Conservation (phyloP, 164 flowering plant genomes). For the Taxillus chinensis region DNA sequence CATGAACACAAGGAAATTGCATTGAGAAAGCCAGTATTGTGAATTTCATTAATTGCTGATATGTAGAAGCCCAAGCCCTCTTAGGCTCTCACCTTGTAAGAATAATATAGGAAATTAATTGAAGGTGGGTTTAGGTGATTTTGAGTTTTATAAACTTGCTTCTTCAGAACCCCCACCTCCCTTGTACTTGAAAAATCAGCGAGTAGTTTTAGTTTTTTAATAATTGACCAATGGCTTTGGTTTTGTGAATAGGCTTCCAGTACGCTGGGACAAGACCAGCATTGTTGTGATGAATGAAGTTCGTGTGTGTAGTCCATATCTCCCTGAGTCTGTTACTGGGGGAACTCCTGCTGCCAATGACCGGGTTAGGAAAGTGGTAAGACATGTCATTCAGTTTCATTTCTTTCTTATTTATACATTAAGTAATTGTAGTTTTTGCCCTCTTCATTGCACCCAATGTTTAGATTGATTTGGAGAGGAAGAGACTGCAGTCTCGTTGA, state of each 20-base stretch:
- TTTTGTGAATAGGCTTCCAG: slow-evolving; percentile 70
- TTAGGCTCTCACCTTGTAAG: too few species aligned
- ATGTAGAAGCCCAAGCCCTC: too few species aligned
- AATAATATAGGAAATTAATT: too few species aligned
- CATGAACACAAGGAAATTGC: too few species aligned
- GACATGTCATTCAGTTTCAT: slow-evolving; percentile 1
- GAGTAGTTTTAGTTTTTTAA: too few species aligned
- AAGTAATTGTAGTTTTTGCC: not conserved
- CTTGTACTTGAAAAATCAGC: too few species aligned
- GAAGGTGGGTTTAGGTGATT: too few species aligned
- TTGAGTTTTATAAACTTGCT: too few species aligned
- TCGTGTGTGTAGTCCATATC: slow-evolving; percentile 83
- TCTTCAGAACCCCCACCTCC: too few species aligned
- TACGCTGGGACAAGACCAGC: slow-evolving; percentile 84
- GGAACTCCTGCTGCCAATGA: slow-evolving; percentile 95
- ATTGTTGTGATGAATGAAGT: slow-evolving; percentile 94
- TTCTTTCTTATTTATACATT: not conserved
- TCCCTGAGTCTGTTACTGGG: slow-evolving; percentile 72
- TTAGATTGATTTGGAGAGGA: slow-evolving; percentile 78
- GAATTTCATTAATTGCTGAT: too few species aligned
- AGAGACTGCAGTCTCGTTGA: slow-evolving; percentile 51
- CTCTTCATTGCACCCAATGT: not conserved
- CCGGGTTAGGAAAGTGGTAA: slow-evolving; percentile 92
- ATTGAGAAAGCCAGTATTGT: too few species aligned
- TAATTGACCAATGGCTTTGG: too few species aligned